Percentiles rank a stretch among this genome's conserved stretches.
Conservation (phyloP, 768 basidiomycete genomes). For the Suillus ampliporus region DNA sequence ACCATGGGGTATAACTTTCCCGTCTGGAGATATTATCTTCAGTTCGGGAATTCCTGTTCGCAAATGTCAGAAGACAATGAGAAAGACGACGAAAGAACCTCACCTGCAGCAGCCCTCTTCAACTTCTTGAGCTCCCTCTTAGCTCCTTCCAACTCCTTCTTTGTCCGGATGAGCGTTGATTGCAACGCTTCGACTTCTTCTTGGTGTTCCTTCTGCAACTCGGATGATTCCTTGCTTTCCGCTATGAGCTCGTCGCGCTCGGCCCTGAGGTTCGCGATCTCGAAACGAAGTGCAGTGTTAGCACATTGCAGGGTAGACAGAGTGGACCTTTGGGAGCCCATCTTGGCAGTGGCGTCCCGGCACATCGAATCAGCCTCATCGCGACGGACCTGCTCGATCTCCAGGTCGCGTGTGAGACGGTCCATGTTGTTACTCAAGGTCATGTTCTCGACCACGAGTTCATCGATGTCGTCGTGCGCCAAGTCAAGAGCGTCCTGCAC, state of each 20-base stretch:
- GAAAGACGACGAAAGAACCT: not conserved
- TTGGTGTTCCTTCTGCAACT: not conserved
- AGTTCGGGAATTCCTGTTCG: conserved; percentile 2
- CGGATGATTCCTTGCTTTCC: not conserved
- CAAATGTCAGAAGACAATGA: not conserved
- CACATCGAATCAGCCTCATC: conserved; percentile 1
- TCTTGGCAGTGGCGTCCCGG: conserved; percentile 2
- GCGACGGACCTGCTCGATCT: conserved; percentile 1
- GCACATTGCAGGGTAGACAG: not conserved
- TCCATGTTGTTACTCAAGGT: not conserved
- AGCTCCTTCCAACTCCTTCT: not conserved
- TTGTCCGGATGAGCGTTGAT: not conserved
- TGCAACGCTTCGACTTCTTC: not conserved
- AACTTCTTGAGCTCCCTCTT: not conserved
- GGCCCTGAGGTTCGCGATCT: not conserved
- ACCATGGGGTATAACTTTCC: not conserved
- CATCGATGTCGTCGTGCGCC: not conserved
- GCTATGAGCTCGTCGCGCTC: not conserved
- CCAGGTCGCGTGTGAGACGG: not conserved
- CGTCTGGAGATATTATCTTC: not conserved
- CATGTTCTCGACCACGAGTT: not conserved
- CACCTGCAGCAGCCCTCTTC: conserved; percentile 3
- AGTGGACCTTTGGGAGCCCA: not conserved
- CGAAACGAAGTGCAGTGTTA: not conserved
- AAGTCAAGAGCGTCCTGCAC: not conserved